Percentiles rank a stretch among this genome's conserved stretches.
These are phyloP conservation scores for Hermanozyma aechmeae DNA, from an alignment of 805 yeast species.

Conservation along the genomic window DNA sequence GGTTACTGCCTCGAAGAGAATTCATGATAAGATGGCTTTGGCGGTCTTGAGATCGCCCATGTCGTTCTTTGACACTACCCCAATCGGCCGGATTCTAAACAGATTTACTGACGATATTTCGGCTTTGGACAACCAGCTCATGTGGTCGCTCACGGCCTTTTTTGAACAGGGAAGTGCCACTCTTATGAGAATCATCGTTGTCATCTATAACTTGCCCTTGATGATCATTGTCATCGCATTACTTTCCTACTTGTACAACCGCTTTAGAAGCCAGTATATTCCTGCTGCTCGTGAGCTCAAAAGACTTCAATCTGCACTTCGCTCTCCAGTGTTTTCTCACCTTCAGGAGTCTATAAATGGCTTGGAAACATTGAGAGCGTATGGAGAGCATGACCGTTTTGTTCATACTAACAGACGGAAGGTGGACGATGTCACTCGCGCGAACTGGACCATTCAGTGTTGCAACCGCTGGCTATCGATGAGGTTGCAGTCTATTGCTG, in stretches of 20 bases:
- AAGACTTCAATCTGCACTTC: slow-evolving; percentile 20
- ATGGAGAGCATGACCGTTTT: slow-evolving; percentile 20
- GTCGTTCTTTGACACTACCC: slow-evolving; percentile 34
- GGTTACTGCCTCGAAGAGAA: slow-evolving; percentile 20
- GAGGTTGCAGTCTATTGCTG: slow-evolving; percentile 27
- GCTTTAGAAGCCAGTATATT: slow-evolving; percentile 20
- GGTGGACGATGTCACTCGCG: slow-evolving; percentile 15
- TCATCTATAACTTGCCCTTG: slow-evolving; percentile 21
- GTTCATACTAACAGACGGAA: slow-evolving; percentile 13
- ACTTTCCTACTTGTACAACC: slow-evolving; percentile 20
- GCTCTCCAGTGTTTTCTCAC: slow-evolving; percentile 25
- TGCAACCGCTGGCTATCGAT: slow-evolving; percentile 28
- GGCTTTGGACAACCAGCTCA: slow-evolving; percentile 21
- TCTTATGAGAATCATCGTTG: slow-evolving; percentile 19
- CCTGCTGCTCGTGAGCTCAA: slow-evolving; percentile 28
- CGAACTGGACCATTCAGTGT: slow-evolving; percentile 13
- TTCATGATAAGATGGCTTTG: slow-evolving; percentile 28
- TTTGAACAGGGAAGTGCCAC: slow-evolving; percentile 14
- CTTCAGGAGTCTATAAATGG: slow-evolving; percentile 30
- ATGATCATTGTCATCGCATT: slow-evolving; percentile 20
- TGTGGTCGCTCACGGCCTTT: slow-evolving; percentile 21
- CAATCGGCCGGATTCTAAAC: slow-evolving; percentile 30
- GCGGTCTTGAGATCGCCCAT: slow-evolving; percentile 29
- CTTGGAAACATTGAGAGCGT: slow-evolving; percentile 26
- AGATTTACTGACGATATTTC: slow-evolving; percentile 30